Evolutionary conservation across 2,329 filamentous ascomycete genomes (phyloP).

Genomic region (Aureobasidium mangrovei): DNA sequence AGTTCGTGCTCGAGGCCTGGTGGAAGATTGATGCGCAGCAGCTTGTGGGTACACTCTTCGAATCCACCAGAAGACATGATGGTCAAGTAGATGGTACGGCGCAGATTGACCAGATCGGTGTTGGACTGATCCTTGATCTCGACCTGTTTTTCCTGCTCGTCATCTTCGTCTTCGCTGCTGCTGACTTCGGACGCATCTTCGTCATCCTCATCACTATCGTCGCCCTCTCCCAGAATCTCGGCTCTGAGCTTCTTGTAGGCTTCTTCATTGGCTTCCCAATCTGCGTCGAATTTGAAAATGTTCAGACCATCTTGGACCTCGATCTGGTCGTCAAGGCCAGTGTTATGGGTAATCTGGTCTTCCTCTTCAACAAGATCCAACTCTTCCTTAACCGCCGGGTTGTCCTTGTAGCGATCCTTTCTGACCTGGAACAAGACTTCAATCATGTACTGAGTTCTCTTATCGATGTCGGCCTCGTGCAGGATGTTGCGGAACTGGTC

Average conservation of each 20-base stretch:
- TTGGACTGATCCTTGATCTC: conserved; percentile 99
- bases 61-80: conserved; percentile 96
- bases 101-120: conserved; percentile 85
- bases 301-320: conserved; percentile 83
- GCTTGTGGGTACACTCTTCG: conserved; percentile 93
- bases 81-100: conserved; percentile 90
- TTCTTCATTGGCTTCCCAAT: conserved; percentile 86
- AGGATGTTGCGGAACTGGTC: conserved; percentile 93
- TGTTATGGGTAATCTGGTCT: conserved; percentile 88
- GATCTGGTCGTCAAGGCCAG: conserved; percentile 73
- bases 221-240: conserved; percentile 77
- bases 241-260: conserved; percentile 85
- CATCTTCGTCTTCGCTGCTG: conserved; percentile 46
- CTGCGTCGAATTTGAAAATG: conserved; percentile 85
- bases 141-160: conserved; percentile 69
- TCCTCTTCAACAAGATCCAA: conserved; percentile 94
- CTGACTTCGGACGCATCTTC: conserved; percentile 53
- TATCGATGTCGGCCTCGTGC: conserved; percentile 94
- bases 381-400: conserved; percentile 82
- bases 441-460: conserved; percentile 98
- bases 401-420: conserved; percentile 94
- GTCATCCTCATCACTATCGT: conserved; percentile 61
- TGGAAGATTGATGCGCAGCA: conserved; percentile 80
- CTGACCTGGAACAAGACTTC: conserved; percentile 94
- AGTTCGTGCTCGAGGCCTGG: conserved; percentile 80